Conservation (phyloP, 805 yeast genomes). For the Candida palmyrensis region DNA sequence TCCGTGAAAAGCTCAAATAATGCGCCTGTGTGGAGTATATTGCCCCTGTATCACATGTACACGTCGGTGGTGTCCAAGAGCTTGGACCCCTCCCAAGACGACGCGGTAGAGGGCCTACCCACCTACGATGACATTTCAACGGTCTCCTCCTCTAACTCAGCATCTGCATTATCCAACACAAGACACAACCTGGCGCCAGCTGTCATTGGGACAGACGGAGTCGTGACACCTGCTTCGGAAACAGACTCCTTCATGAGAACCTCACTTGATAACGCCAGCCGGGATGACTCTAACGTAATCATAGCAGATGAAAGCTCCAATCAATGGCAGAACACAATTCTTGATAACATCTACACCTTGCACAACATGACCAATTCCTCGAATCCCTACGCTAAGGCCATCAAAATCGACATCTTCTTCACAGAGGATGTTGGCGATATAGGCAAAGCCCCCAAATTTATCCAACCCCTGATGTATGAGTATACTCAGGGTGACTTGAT, state of each 20-base stretch:
- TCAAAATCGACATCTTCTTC: slow-evolving; percentile 24
- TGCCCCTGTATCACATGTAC: slow-evolving; percentile 37
- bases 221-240: background rate
- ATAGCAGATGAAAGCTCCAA: slow-evolving; percentile 30
- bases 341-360: slow-evolving; percentile 32
- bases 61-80: slow-evolving; percentile 13
- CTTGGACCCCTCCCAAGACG: slow-evolving; percentile 10
- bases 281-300: slow-evolving; percentile 14
- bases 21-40: slow-evolving; percentile 32
- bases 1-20: slow-evolving; percentile 3
- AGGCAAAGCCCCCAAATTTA: slow-evolving; percentile 20
- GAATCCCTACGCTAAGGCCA: slow-evolving; percentile 19
- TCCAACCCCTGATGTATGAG: slow-evolving; percentile 36
- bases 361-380: slow-evolving; percentile 25
- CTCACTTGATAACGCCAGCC: background rate
- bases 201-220: background rate
- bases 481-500: slow-evolving; percentile 65
- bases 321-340: slow-evolving; percentile 32
- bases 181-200: background rate
- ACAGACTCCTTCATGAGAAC: slow-evolving; percentile 1
- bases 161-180: background rate
- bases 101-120: slow-evolving; percentile 15
- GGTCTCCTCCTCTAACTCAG: slow-evolving; percentile 1
- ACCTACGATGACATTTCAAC: slow-evolving; percentile 10
- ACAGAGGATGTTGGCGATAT: slow-evolving; percentile 29